Evolutionary conservation across 176 grass and related monocot species (phyloP), one percentile per base, ranked within the genome.

Genomic region (Raddia guianensis): DNA sequence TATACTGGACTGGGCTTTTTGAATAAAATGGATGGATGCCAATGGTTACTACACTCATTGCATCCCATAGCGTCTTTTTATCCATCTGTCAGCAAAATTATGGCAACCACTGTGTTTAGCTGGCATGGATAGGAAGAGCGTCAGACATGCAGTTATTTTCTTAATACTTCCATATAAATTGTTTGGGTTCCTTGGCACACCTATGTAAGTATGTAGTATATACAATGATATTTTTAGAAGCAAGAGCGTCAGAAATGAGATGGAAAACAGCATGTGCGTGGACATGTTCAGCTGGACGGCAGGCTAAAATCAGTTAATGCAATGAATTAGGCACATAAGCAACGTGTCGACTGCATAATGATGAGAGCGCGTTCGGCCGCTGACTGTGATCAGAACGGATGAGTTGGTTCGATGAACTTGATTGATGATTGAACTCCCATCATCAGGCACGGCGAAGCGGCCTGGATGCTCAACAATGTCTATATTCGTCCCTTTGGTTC

Each of bases 401-500:
- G 54, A 72, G 59, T 27, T 59, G 5, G 43, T 81, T 72, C 68
- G 2, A 12, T 37, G 79, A 72, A 72, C 56, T 12, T 40, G 33
- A 13, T 19, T 14, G 20, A n/a, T 16, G 4, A 15, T 32, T 42
- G 1, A 11, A 58, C 50, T 15, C n/a, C 34, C 35, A 13, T 68
- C 16, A 16, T 68, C 16, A 16, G n/a, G 50, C 9, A 68, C 6
- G 50, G 37, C 12, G 27, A 79, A 32, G 63, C 27, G 8, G n/a
- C 63, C 8, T 8, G 34, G 67, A 9, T 5, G 9, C 34, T 44
- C 40, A 44, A 18, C 27, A 51, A 51, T 7, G 0, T 4, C 12
- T 20, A 45, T 40, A 27, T 11, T 13, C 56, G 85, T 19, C 79
- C 27, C 73, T 87, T 75, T 57, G 57, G 1, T 9, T 82, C 66